Conservation (phyloP, 805 yeast genomes). For the Saturnispora serradocipensis region DNA sequence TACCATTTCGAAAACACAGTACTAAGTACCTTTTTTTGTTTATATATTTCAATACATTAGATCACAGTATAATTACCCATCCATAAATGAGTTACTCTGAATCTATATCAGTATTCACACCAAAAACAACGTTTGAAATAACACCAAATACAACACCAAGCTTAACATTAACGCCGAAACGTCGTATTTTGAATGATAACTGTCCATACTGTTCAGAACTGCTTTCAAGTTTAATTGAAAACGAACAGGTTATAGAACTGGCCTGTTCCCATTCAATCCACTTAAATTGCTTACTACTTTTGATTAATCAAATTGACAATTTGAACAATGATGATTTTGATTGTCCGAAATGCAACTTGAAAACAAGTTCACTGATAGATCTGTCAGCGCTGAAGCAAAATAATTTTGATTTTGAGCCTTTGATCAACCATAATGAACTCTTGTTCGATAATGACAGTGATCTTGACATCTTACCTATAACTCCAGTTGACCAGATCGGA, state of each 20-base stretch:
- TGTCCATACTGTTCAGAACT: constrained; percentile 41
- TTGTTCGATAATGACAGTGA: background rate
- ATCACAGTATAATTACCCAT: background rate
- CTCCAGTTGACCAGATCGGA: constrained; percentile 22
- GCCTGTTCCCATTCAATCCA: constrained; percentile 38
- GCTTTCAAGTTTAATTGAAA: constrained; percentile 29
- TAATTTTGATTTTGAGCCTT: constrained; percentile 2
- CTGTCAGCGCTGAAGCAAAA: background rate
- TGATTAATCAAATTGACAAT: constrained; percentile 8
- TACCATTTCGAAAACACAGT: background rate
- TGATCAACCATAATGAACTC: background rate
- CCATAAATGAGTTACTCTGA: background rate
- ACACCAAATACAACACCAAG: constrained; percentile 6
- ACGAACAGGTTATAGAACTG: constrained; percentile 35
- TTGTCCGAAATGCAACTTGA: constrained; percentile 11
- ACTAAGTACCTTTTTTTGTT: background rate
- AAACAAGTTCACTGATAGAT: constrained; percentile 3
- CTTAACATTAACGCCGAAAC: constrained; percentile 3
- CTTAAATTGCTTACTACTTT: constrained; percentile 32
- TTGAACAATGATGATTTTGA: constrained; percentile 4
- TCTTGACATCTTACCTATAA: constrained; percentile 10
- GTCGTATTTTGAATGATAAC: constrained; percentile 1
- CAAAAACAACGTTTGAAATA: background rate
- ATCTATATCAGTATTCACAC: constrained; percentile 1
- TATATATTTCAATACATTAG: background rate